Evolutionary conservation across 1,284 basidiomycete species (phyloP).

Genomic region (Fereydounia khargensis): DNA sequence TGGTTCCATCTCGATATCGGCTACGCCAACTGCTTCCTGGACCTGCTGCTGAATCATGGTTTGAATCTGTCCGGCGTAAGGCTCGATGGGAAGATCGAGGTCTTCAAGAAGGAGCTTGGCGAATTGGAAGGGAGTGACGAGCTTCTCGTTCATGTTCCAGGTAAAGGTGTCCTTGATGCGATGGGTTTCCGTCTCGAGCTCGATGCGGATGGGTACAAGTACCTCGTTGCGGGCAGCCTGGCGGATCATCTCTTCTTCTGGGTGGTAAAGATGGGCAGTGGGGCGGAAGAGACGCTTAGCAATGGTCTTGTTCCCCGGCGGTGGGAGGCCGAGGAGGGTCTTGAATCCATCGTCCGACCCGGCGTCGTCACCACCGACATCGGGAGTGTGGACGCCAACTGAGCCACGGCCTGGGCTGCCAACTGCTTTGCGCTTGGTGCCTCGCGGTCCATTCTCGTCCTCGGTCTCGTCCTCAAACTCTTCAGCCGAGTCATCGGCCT

Average conservation of each 20-base stretch:
- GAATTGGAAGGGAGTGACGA: slow-evolving; percentile 79
- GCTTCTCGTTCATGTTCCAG: slow-evolving; percentile 81
- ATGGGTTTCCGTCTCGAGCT: slow-evolving; percentile 87
- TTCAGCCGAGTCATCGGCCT: slow-evolving; percentile 41
- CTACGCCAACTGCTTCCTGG: slow-evolving; percentile 73
- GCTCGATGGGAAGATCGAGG: slow-evolving; percentile 70
- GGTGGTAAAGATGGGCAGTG: slow-evolving; percentile 72
- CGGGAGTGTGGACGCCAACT: background rate
- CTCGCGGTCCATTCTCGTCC: slow-evolving; percentile 25
- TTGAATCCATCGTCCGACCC: slow-evolving; percentile 28
- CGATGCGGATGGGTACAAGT: slow-evolving; percentile 87
- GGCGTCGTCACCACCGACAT: slow-evolving; percentile 15
- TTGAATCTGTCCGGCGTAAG: slow-evolving; percentile 75
- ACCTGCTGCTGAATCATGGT: slow-evolving; percentile 85
- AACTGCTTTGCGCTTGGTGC: slow-evolving; percentile 20
- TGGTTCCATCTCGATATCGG: slow-evolving; percentile 35
- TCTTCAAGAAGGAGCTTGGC: slow-evolving; percentile 83
- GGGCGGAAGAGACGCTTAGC: slow-evolving; percentile 59
- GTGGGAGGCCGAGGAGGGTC: slow-evolving; percentile 83
- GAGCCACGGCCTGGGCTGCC: too few species aligned
- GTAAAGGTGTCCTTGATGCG: slow-evolving; percentile 90
- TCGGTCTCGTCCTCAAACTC: slow-evolving; percentile 38
- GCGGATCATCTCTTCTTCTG: slow-evolving; percentile 40
- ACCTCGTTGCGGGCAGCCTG: slow-evolving; percentile 62
- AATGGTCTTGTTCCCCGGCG: slow-evolving; percentile 75